Percentiles rank a stretch among this genome's conserved stretches.
Conservation (phyloP, 2,329 filamentous ascomycete genomes). For the Claviceps sp. region DNA sequence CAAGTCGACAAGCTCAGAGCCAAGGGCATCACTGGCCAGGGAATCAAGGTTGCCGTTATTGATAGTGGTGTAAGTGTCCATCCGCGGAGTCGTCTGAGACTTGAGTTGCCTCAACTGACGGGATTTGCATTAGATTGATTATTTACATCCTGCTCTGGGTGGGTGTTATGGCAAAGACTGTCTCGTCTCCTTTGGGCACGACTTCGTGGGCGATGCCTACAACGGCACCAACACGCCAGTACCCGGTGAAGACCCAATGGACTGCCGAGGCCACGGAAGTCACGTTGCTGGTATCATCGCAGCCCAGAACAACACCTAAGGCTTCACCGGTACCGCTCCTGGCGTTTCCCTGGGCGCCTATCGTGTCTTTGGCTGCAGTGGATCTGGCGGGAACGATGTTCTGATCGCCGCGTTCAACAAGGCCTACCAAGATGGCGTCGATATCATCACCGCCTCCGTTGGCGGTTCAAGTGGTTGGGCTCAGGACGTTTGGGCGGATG, state of each 20-base stretch:
- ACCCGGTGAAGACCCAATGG: constrained; percentile 39
- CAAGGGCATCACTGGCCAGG: constrained; percentile 34
- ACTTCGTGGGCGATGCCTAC: neutral
- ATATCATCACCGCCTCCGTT: constrained; percentile 44
- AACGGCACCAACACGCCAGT: constrained; percentile 23
- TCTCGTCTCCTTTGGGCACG: constrained; percentile 32
- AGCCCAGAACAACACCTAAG: constrained; percentile 37
- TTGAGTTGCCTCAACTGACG: neutral
- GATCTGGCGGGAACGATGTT: constrained; percentile 38
- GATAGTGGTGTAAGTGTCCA: too few species aligned
- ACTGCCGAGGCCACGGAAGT: constrained; percentile 46
- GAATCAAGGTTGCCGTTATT: constrained; percentile 38
- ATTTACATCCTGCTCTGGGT: constrained; percentile 48
- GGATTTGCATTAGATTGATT: constrained; percentile 34
- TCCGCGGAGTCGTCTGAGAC: neutral
- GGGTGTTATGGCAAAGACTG: constrained; percentile 49
- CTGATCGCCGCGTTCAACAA: constrained; percentile 45
- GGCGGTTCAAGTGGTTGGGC: constrained; percentile 38
- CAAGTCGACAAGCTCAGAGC: constrained; percentile 12
- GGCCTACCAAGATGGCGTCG: constrained; percentile 45
- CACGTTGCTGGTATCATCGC: constrained; percentile 51
- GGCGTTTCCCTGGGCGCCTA: constrained; percentile 43
- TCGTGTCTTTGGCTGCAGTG: constrained; percentile 43
- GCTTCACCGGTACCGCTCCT: constrained; percentile 46
- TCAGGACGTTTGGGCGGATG: constrained; percentile 36